phyloP scores from a whole-genome alignment of 1,284 basidiomycete genomes.

The Mycena citricolor region DNA sequence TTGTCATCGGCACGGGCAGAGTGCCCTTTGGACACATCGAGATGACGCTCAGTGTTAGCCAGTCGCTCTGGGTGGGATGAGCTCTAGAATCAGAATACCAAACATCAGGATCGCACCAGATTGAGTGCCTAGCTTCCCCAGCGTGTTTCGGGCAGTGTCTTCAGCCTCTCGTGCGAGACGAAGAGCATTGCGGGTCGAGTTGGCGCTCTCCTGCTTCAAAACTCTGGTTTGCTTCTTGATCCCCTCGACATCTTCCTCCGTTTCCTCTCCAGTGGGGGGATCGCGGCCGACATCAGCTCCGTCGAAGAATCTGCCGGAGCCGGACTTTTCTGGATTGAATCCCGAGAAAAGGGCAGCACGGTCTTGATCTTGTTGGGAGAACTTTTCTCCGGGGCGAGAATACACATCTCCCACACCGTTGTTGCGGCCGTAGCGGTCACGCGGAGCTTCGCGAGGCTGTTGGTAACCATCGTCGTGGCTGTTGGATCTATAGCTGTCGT shows the following conservation, averaged over 20 bases:
- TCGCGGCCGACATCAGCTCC: constrained; percentile 47
- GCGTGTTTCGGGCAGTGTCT: constrained; percentile 89
- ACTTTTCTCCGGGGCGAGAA: constrained; percentile 47
- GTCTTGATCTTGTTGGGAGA: constrained; percentile 54
- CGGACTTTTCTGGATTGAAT: constrained; percentile 57
- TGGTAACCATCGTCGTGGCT: constrained; percentile 28
- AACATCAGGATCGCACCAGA: constrained; percentile 67
- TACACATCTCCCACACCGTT: constrained; percentile 62
- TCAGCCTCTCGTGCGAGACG: constrained; percentile 93
- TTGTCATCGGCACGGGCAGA: constrained; percentile 89
- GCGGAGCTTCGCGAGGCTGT: constrained; percentile 30
- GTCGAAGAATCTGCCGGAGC: constrained; percentile 67
- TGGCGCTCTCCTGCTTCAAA: constrained; percentile 92
- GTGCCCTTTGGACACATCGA: constrained; percentile 92
- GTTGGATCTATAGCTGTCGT: constrained; percentile 24
- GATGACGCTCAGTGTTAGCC: constrained; percentile 93
- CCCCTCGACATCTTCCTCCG: constrained; percentile 94
- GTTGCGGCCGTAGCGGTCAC: constrained; percentile 51
- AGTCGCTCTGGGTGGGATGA: constrained; percentile 63
- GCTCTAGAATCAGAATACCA: constrained; percentile 11
- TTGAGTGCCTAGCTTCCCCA: constrained; percentile 89
- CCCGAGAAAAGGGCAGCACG: constrained; percentile 77
- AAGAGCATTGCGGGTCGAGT: constrained; percentile 90
- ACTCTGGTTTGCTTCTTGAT: constrained; percentile 93
- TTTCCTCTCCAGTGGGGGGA: constrained; percentile 71